These are phyloP conservation scores for Pythium aquatile DNA, from an alignment of 352 stramenopile genomes.

Conservation along the genomic window DNA sequence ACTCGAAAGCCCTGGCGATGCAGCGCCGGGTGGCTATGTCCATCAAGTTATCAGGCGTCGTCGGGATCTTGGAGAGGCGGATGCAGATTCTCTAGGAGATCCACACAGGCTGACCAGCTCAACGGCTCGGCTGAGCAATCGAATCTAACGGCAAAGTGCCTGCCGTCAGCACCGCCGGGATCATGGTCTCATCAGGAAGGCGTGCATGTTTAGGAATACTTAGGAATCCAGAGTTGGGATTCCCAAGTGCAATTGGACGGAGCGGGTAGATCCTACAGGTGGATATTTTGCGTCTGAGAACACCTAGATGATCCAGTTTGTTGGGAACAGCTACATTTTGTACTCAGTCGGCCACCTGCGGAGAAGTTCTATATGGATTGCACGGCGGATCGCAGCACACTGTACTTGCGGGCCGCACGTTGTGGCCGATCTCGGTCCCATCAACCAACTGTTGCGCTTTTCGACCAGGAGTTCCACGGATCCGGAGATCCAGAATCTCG, in stretches of 20 bases:
- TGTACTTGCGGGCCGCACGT: no score
- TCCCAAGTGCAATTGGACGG: no score
- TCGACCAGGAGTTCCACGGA: not conserved
- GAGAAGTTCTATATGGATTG: not conserved
- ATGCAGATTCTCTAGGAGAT: not conserved
- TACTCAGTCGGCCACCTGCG: no score
- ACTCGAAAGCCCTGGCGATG: not conserved
- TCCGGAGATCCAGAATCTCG: constrained; percentile 1
- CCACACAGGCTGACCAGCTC: not conserved
- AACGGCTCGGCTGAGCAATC: not conserved
- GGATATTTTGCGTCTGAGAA: not conserved
- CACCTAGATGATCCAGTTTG: not conserved
- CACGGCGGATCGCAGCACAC: not conserved
- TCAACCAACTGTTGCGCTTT: not conserved
- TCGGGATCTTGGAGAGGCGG: not conserved
- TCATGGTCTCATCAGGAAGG: not conserved
- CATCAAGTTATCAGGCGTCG: not conserved
- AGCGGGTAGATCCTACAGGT: not conserved
- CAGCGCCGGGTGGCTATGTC: not conserved
- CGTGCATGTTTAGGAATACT: no score
- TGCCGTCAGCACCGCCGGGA: not conserved
- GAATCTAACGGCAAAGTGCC: not conserved
- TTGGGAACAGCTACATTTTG: no score
- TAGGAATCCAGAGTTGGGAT: no score
- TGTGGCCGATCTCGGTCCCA: no score